Conservation (phyloP, 495 filamentous ascomycete species). For the Xylaria cubensis region DNA sequence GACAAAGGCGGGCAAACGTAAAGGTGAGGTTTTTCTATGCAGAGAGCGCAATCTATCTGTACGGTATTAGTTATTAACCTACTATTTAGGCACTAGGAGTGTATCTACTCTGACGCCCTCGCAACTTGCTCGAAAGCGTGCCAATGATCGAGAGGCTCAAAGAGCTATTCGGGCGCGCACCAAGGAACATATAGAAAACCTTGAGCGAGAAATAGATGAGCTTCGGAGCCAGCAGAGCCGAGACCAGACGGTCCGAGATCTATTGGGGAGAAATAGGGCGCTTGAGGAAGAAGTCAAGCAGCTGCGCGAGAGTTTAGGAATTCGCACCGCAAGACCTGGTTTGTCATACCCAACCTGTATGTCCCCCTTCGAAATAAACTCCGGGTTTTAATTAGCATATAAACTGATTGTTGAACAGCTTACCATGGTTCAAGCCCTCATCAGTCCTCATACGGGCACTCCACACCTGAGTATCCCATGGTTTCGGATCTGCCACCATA, state of each 20-base stretch:
- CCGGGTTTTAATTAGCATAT: conserved; percentile 15
- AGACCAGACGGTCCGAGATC: conserved; percentile 44
- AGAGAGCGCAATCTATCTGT: not conserved
- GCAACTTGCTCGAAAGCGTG: conserved; percentile 78
- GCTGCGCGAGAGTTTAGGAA: conserved; percentile 40
- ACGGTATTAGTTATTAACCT: not conserved
- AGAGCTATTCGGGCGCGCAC: conserved; percentile 83
- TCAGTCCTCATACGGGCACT: conserved; percentile 29
- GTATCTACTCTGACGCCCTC: conserved; percentile 76
- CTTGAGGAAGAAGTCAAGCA: conserved; percentile 47
- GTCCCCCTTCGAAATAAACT: not conserved
- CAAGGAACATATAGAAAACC: conserved; percentile 77
- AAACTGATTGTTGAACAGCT: conserved; percentile 34
- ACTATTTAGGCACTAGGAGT: conserved; percentile 63
- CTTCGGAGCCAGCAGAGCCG: conserved; percentile 45
- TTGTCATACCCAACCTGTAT: conserved; percentile 27
- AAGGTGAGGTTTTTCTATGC: conserved; percentile 24
- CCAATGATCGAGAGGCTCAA: conserved; percentile 89
- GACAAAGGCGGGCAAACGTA: conserved; percentile 29
- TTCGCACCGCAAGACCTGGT: conserved; percentile 25
- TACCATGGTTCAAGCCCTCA: conserved; percentile 31
- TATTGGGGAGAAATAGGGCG: conserved; percentile 46
- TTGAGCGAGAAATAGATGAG: conserved; percentile 75
- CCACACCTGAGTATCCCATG: conserved; percentile 32
- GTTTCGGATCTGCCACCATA: conserved; percentile 39